Conservation (phyloP, 495 filamentous ascomycete genomes). For the Aspergillus hancockii region DNA sequence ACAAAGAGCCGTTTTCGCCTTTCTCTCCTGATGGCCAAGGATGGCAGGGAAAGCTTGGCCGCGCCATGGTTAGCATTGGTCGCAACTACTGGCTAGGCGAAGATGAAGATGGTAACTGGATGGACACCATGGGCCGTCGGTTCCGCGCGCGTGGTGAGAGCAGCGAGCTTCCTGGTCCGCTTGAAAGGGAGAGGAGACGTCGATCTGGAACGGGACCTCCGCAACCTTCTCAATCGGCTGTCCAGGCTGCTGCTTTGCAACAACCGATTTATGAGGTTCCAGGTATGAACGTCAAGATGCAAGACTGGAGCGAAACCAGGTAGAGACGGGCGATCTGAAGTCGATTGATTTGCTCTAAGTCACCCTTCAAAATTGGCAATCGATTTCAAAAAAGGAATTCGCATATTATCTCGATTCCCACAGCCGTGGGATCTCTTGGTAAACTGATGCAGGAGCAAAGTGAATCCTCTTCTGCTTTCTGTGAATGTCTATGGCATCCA, state of each 20-base stretch:
- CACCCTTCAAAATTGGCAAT: background rate
- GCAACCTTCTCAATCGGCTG: constrained; percentile 42
- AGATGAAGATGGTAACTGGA: constrained; percentile 59
- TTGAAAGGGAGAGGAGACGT: constrained; percentile 67
- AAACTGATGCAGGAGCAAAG: background rate
- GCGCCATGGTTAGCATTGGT: constrained; percentile 69
- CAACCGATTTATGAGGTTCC: constrained; percentile 37
- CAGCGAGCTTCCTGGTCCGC: constrained; percentile 51
- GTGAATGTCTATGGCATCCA: background rate
- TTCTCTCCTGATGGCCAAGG: constrained; percentile 70
- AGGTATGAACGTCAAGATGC: constrained; percentile 43
- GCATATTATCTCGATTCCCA: background rate
- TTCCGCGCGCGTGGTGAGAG: constrained; percentile 46
- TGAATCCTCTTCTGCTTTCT: background rate
- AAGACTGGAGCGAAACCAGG: constrained; percentile 40
- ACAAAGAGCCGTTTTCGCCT: constrained; percentile 70
- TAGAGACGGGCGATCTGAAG: constrained; percentile 19
- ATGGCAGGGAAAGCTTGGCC: constrained; percentile 72
- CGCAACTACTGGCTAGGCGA: constrained; percentile 76
- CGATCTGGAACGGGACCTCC: constrained; percentile 69
- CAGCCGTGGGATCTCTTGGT: background rate
- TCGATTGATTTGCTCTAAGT: background rate
- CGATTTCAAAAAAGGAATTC: background rate
- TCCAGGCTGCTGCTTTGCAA: constrained; percentile 37
- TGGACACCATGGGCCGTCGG: constrained; percentile 55